These are phyloP conservation scores for Rhynchosporium graminicola DNA, from an alignment of 2,329 filamentous ascomycete species.

Conservation along the genomic window DNA sequence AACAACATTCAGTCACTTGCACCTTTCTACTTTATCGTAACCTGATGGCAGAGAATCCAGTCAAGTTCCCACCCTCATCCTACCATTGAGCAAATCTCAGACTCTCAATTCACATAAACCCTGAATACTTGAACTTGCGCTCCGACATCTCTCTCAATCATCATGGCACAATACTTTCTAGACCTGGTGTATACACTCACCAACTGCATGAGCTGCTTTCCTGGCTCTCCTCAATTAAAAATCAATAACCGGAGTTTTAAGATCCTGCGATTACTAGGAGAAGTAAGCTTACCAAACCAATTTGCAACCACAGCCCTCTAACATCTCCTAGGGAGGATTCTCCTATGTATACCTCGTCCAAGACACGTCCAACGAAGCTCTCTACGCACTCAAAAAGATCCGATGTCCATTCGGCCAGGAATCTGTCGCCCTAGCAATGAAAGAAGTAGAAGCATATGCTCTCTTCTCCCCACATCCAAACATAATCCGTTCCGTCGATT, in stretches of 20 bases:
- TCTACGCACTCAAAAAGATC: slow-evolving; percentile 98
- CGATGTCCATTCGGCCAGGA: slow-evolving; percentile 97
- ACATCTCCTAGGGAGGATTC: slow-evolving; percentile 74
- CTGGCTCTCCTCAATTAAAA: slow-evolving; percentile 88
- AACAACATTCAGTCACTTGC: neutral
- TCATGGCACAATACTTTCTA: slow-evolving; percentile 80
- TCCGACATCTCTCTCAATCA: slow-evolving; percentile 23
- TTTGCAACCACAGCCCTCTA: slow-evolving; percentile 18
- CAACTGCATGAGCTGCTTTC: slow-evolving; percentile 96
- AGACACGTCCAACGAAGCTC: slow-evolving; percentile 77
- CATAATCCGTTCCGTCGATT: slow-evolving; percentile 85
- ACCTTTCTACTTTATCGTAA: neutral
- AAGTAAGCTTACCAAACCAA: slow-evolving; percentile 55
- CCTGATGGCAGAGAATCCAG: neutral
- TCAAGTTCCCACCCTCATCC: neutral
- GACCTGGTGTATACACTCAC: slow-evolving; percentile 90
- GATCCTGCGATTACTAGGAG: slow-evolving; percentile 88
- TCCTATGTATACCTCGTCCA: slow-evolving; percentile 99
- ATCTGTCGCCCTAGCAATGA: slow-evolving; percentile 90
- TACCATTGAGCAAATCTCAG: neutral
- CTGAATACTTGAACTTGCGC: slow-evolving; percentile 19
- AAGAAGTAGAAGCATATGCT: slow-evolving; percentile 95
- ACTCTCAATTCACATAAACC: neutral
- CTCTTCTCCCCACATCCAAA: slow-evolving; percentile 81
- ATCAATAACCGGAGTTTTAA: slow-evolving; percentile 96